phyloP scores from a whole-genome alignment of 2,329 filamentous ascomycete genomes.

The Colletotrichum sp. region DNA sequence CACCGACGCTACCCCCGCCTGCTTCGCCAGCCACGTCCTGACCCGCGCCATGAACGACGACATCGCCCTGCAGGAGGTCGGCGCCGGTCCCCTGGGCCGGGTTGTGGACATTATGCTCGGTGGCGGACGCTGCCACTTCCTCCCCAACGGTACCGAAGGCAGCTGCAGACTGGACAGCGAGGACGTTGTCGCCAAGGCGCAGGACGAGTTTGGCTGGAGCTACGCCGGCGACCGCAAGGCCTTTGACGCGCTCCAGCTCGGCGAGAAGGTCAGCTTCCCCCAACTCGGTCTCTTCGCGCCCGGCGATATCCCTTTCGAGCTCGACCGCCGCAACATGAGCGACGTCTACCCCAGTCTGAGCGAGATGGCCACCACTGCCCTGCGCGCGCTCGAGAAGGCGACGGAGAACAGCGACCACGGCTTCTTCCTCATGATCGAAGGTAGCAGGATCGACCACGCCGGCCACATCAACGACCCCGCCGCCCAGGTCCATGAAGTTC shows the following conservation, averaged over 20 bases:
- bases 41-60: slow-evolving; percentile 82
- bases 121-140: slow-evolving; percentile 90
- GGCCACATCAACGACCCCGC: slow-evolving; percentile 86
- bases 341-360: slow-evolving; percentile 86
- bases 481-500: slow-evolving; percentile 86
- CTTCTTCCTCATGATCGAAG: slow-evolving; percentile 99
- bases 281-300: slow-evolving; percentile 85
- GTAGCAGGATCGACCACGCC: slow-evolving; percentile 93
- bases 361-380: slow-evolving; percentile 87
- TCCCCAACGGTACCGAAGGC: slow-evolving; percentile 80
- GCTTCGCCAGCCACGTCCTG: slow-evolving; percentile 89
- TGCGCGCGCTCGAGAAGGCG: slow-evolving; percentile 79
- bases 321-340: slow-evolving; percentile 82
- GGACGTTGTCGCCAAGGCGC: slow-evolving; percentile 77
- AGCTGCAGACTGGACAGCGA: slow-evolving; percentile 82
- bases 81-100: slow-evolving; percentile 83
- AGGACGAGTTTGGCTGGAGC: slow-evolving; percentile 77
- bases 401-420: slow-evolving; percentile 86
- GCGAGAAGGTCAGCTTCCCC: slow-evolving; percentile 75
- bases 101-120: slow-evolving; percentile 93
- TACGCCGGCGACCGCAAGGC: slow-evolving; percentile 75
- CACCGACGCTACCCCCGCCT: slow-evolving; percentile 95
- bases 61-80: slow-evolving; percentile 92
- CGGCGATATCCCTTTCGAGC: slow-evolving; percentile 87
- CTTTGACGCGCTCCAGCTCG: slow-evolving; percentile 77